A percentile compares a stretch with the other conserved stretches of the same genome.
Conservation (phyloP, 495 filamentous ascomycete species). For the Filosporella fistucella region DNA sequence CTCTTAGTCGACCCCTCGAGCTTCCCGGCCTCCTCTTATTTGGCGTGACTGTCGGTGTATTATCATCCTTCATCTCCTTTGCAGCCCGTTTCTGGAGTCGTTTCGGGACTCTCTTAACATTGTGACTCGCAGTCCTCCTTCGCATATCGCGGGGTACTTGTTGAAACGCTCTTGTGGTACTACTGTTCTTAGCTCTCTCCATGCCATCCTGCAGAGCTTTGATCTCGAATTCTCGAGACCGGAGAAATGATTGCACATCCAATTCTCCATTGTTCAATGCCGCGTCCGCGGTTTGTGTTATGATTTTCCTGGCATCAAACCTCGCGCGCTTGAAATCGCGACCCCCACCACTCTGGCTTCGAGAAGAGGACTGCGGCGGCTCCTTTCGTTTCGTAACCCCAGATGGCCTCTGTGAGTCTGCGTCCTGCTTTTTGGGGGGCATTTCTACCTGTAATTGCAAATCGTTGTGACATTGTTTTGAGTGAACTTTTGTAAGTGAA, state of each 20-base stretch:
- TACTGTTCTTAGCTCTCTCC: slow-evolving; percentile 58
- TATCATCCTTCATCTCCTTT: slow-evolving; percentile 86
- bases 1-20: slow-evolving; percentile 64
- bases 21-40: slow-evolving; percentile 67
- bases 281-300: slow-evolving; percentile 65
- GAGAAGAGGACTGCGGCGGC: slow-evolving; percentile 12
- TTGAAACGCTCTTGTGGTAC: slow-evolving; percentile 79
- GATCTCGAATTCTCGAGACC: slow-evolving; percentile 84
- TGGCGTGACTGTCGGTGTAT: slow-evolving; percentile 77
- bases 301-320: slow-evolving; percentile 65
- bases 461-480: no score
- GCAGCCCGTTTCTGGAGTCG: slow-evolving; percentile 64
- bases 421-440: slow-evolving; percentile 9
- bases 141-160: slow-evolving; percentile 79
- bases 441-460: no score
- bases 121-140: slow-evolving; percentile 87
- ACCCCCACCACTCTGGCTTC: slow-evolving; percentile 20
- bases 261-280: slow-evolving; percentile 75
- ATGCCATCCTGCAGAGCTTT: slow-evolving; percentile 76
- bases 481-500: no score
- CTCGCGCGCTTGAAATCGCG: slow-evolving; percentile 55
- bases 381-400: slow-evolving; percentile 20
- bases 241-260: slow-evolving; percentile 75
- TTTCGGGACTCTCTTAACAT: slow-evolving; percentile 87
- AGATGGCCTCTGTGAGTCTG: neutral